Evolutionary conservation across 2,329 filamentous ascomycete genomes (phyloP).

Genomic region (Aspergillus brasiliensis): DNA sequence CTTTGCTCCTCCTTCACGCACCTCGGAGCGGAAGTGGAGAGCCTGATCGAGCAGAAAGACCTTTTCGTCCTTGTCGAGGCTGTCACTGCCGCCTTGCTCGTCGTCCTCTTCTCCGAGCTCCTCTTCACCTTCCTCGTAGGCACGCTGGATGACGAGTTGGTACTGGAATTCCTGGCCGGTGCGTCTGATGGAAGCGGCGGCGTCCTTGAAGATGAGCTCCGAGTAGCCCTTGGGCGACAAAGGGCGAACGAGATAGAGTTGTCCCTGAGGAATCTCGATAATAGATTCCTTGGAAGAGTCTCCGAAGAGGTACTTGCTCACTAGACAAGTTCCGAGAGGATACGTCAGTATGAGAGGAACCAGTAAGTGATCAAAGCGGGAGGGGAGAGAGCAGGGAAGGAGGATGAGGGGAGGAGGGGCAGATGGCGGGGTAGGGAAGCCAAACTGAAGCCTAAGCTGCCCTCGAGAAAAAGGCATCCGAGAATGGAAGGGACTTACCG

Average conservation of each 20-base stretch:
- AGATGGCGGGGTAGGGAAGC: slow-evolving; percentile 22
- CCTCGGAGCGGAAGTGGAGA: slow-evolving; percentile 82
- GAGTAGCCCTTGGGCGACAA: slow-evolving; percentile 96
- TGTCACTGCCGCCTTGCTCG: slow-evolving; percentile 75
- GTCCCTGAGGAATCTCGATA: slow-evolving; percentile 91
- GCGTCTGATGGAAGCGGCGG: slow-evolving; percentile 84
- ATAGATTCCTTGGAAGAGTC: slow-evolving; percentile 88
- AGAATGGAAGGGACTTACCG: slow-evolving; percentile 45
- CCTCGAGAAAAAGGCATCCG: background rate
- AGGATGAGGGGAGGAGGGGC: slow-evolving; percentile 16
- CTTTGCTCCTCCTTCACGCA: slow-evolving; percentile 76
- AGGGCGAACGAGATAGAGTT: slow-evolving; percentile 95
- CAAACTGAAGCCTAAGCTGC: slow-evolving; percentile 6
- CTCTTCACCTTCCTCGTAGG: slow-evolving; percentile 96
- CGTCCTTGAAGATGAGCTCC: slow-evolving; percentile 98
- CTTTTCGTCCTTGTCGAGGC: slow-evolving; percentile 95
- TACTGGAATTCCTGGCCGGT: slow-evolving; percentile 97
- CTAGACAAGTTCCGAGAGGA: slow-evolving; percentile 47
- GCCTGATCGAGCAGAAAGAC: slow-evolving; percentile 93
- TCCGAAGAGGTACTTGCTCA: slow-evolving; percentile 89
- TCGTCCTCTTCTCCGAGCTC: slow-evolving; percentile 89
- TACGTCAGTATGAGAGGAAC: slow-evolving; percentile 13
- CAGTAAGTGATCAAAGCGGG: background rate
- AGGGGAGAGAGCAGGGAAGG: background rate
- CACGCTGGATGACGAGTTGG: slow-evolving; percentile 92